Conservation (phyloP, 768 basidiomycete genomes). For the Auriculariales sp. region DNA sequence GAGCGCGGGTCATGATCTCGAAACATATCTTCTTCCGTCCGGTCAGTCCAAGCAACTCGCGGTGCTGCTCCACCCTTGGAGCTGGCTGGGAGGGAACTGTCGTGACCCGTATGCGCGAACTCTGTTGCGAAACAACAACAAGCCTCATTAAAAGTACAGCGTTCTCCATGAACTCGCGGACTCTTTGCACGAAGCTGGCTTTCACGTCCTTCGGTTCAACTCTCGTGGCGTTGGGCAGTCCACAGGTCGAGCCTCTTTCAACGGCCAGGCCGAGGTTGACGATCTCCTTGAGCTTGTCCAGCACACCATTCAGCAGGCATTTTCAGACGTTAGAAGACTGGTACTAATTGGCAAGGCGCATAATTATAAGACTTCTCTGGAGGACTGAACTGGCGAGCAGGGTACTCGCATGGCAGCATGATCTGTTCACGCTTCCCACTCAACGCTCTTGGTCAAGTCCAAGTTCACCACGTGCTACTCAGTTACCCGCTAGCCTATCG, state of each 20-base stretch:
- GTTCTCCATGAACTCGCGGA: slow-evolving; percentile 20
- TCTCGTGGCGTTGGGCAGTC: slow-evolving; percentile 67
- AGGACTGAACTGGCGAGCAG: slow-evolving; percentile 20
- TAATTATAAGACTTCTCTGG: neutral
- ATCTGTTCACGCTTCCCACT: slow-evolving; percentile 53
- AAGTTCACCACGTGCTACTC: slow-evolving; percentile 50
- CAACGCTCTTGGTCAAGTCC: slow-evolving; percentile 30
- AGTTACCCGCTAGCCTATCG: slow-evolving; percentile 67
- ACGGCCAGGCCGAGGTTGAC: slow-evolving; percentile 51
- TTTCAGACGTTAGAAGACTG: slow-evolving; percentile 28
- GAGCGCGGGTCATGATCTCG: neutral
- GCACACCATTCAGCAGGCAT: slow-evolving; percentile 32
- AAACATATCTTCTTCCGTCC: neutral
- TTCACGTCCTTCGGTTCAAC: slow-evolving; percentile 57
- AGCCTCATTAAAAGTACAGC: slow-evolving; percentile 13
- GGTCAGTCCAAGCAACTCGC: slow-evolving; percentile 23
- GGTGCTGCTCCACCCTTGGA: slow-evolving; percentile 73
- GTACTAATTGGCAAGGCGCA: slow-evolving; percentile 41
- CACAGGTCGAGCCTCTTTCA: slow-evolving; percentile 57
- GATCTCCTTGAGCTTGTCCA: slow-evolving; percentile 52
- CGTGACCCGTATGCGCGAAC: slow-evolving; percentile 48
- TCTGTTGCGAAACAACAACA: neutral
- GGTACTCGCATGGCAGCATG: slow-evolving; percentile 72
- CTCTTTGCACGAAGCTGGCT: slow-evolving; percentile 28
- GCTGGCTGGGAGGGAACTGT: slow-evolving; percentile 68